Percentiles rank a stretch among this genome's conserved stretches.
Conservation (phyloP, 1,139 yeast genomes). For the Eremothecium gossypii region DNA sequence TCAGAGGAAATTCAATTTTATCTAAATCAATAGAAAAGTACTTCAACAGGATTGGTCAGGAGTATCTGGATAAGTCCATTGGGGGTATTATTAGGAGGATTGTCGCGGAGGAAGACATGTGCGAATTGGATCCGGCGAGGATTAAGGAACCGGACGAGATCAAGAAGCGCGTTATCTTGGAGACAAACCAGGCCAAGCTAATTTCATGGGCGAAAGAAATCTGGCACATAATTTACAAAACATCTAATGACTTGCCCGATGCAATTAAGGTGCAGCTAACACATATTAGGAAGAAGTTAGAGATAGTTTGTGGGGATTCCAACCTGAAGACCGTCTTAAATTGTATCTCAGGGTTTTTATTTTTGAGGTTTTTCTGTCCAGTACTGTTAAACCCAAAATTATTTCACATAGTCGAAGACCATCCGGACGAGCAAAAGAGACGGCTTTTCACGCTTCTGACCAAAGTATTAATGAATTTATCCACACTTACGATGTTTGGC, state of each 20-base stretch:
- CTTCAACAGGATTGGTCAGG: slow-evolving; percentile 69
- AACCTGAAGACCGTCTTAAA: slow-evolving; percentile 43
- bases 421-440: slow-evolving; percentile 62
- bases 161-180: slow-evolving; percentile 34
- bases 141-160: slow-evolving; percentile 37
- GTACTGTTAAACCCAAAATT: slow-evolving; percentile 83
- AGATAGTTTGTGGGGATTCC: slow-evolving; percentile 46
- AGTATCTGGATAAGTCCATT: slow-evolving; percentile 63
- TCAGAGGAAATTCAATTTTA: slow-evolving; percentile 76
- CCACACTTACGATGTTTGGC: slow-evolving; percentile 68
- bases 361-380: slow-evolving; percentile 82
- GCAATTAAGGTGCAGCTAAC: slow-evolving; percentile 55
- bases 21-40: slow-evolving; percentile 75
- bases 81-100: slow-evolving; percentile 57
- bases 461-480: slow-evolving; percentile 71
- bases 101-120: slow-evolving; percentile 40
- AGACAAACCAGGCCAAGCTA: slow-evolving; percentile 46
- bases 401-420: slow-evolving; percentile 61
- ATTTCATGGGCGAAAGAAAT: slow-evolving; percentile 48
- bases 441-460: slow-evolving; percentile 74
- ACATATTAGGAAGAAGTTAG: slow-evolving; percentile 51
- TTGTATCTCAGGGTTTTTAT: slow-evolving; percentile 74
- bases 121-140: slow-evolving; percentile 68
- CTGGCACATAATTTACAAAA: slow-evolving; percentile 62
- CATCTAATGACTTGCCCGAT: slow-evolving; percentile 70